phyloP scores from a whole-genome alignment of 805 yeast genomes.

The Spathaspora gorwiae region DNA sequence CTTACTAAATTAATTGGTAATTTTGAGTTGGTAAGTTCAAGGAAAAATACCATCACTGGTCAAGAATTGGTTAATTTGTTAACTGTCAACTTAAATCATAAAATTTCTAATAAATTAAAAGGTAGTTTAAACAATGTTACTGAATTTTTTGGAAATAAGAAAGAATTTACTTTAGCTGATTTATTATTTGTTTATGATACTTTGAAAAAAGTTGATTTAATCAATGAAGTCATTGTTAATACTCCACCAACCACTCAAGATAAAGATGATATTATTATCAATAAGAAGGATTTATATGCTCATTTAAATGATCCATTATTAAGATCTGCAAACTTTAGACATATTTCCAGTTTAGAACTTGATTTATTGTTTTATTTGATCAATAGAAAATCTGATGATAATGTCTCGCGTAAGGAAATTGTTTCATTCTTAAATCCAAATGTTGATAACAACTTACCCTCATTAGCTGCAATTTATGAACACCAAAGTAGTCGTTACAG shows the following conservation, averaged over 20 bases:
- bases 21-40: conserved; percentile 33
- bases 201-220: conserved; percentile 38
- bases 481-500: conserved; percentile 38
- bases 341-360: conserved; percentile 35
- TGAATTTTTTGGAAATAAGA: conserved; percentile 27
- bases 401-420: conserved; percentile 38
- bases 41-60: conserved; percentile 24
- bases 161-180: conserved; percentile 33
- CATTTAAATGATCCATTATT: conserved; percentile 42
- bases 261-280: conserved; percentile 37
- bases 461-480: conserved; percentile 35
- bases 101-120: conserved; percentile 35
- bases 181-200: conserved; percentile 37
- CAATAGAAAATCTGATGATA: conserved; percentile 29
- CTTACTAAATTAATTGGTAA: conserved; percentile 42
- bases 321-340: conserved; percentile 40
- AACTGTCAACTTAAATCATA: conserved; percentile 36
- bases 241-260: conserved; percentile 41
- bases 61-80: conserved; percentile 31
- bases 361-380: conserved; percentile 39
- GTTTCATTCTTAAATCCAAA: conserved; percentile 56
- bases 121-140: conserved; percentile 29
- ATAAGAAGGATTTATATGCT: conserved; percentile 35
- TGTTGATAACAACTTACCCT: conserved; percentile 31
- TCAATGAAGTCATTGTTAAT: conserved; percentile 43